Base-by-base conservation (phyloP, 352 stramenopile species). In the Pythium apleroticum region DNA sequence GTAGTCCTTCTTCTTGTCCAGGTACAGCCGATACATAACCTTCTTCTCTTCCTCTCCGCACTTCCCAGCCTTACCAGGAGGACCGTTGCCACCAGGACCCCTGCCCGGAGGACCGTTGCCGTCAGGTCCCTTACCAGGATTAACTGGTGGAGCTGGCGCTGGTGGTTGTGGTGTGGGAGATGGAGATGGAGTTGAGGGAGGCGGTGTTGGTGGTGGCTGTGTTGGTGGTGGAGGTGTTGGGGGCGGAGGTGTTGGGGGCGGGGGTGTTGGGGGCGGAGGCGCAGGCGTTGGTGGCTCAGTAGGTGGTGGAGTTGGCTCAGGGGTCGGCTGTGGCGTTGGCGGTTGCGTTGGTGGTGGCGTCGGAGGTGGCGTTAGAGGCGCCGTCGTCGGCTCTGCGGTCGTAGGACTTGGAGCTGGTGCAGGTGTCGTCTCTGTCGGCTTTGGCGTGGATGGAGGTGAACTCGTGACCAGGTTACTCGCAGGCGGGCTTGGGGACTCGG, bases 1-100 rank as follows among this genome's bases (percentile, higher is more conserved):
- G n/a, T 68, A 53, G 14, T 71, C 31, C 20, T 59, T 25, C 31
- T 68, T 60, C 57, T 74, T 74, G 46, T 57, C 65, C 22, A 65
- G 57, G 57, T 68, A 74, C 35, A 67, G 49, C 1, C 60, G 49
- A 24, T 43, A 65, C 20, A 74, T 45, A 4, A 56, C 4, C 37
- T 57, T 30, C 46, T 43, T 19, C 19, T 68, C 52, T 22, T 59
- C 19, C 41, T 63, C 27, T 20, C 28, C 43, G 24, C 24, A 50
- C 20, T 50, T 50, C 8, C 2, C 12, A 28, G 17, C 9, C 20
- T 25, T 20, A 22, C n/a, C 43, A 28, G 43, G 43, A 46, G 37
- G 37, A 8, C 37, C 37, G 19, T 6, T 22, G 37, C 37, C 37
- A 22, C 17, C 37, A 8, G 37, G 37, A 46, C 37, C 37, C 19